These are phyloP conservation scores for Backusella australiensis DNA, from an alignment of 192 early-diverging fungal species.

Conservation along the genomic window DNA sequence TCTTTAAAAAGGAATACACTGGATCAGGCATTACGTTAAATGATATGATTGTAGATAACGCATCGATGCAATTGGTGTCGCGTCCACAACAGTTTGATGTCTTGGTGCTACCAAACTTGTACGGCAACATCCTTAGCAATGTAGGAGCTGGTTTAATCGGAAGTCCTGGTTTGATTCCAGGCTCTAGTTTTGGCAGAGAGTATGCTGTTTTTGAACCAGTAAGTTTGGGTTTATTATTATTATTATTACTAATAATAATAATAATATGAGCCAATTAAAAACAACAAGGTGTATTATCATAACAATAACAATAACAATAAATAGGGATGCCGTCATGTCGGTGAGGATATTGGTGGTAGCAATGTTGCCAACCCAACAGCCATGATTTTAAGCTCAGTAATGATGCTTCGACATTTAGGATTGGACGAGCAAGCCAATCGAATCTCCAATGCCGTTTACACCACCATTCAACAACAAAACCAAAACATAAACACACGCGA, in stretches of 20 bases:
- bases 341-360: constrained; percentile 88
- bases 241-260: too few relatives aligned
- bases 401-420: constrained; percentile 94
- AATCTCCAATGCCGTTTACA: constrained; percentile 87
- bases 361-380: constrained; percentile 97
- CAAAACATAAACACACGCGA: constrained; percentile 73
- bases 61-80: constrained; percentile 98
- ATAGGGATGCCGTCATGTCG: constrained; percentile 94
- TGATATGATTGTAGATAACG: constrained; percentile 99
- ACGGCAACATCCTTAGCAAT: constrained; percentile 98
- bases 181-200: constrained; percentile 96
- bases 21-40: constrained; percentile 84
- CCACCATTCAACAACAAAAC: constrained; percentile 78
- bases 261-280: too few relatives aligned
- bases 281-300: too few relatives aligned
- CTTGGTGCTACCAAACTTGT: constrained; percentile 98
- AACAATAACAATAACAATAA: not conserved
- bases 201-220: constrained; percentile 96
- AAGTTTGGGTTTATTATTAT: constrained; percentile 15
- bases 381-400: constrained; percentile 86
- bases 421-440: constrained; percentile 85
- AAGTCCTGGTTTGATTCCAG: constrained; percentile 94
- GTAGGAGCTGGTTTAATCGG: constrained; percentile 95
- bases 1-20: constrained; percentile 86
- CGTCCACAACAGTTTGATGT: constrained; percentile 98